phyloP scores from a whole-genome alignment of 2,329 filamentous ascomycete species.

The Claviceps purpurea region DNA sequence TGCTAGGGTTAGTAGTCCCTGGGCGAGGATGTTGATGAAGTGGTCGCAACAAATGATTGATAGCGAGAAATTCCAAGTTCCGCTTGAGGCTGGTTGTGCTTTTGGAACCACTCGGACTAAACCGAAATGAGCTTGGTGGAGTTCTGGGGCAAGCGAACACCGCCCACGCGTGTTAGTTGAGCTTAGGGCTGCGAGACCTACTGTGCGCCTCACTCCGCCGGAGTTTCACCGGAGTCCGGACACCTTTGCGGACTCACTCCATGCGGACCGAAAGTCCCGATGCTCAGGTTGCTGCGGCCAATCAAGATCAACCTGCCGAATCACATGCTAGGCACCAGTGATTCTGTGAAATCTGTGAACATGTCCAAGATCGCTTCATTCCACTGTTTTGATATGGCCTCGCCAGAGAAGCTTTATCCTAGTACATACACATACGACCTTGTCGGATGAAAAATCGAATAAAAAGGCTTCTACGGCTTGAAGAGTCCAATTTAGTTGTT shows the following conservation, averaged over 20 bases:
- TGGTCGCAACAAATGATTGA: constrained; percentile 26
- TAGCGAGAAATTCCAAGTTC: constrained; percentile 27
- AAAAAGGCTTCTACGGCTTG: neutral
- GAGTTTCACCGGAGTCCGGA: constrained; percentile 14
- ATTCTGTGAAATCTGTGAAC: no score
- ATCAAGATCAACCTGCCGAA: neutral
- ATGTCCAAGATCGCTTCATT: no score
- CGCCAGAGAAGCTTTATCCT: no score
- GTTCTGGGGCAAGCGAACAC: constrained; percentile 22
- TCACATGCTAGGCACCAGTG: neutral
- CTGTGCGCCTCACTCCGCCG: constrained; percentile 11
- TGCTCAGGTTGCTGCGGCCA: neutral
- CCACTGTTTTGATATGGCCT: no score
- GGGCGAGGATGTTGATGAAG: constrained; percentile 22
- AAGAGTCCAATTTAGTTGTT: neutral
- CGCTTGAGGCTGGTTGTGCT: constrained; percentile 27
- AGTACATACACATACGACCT: no score
- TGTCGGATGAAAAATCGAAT: no score
- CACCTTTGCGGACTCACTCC: neutral
- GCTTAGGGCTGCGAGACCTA: constrained; percentile 31
- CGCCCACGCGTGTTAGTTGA: constrained; percentile 16
- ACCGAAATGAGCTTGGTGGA: constrained; percentile 17
- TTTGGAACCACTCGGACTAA: constrained; percentile 21
- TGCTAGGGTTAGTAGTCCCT: constrained; percentile 29
- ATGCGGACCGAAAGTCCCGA: neutral